Base-by-base conservation (phyloP, 352 stramenopile genomes). In the Aphanomyces cochlioides region DNA sequence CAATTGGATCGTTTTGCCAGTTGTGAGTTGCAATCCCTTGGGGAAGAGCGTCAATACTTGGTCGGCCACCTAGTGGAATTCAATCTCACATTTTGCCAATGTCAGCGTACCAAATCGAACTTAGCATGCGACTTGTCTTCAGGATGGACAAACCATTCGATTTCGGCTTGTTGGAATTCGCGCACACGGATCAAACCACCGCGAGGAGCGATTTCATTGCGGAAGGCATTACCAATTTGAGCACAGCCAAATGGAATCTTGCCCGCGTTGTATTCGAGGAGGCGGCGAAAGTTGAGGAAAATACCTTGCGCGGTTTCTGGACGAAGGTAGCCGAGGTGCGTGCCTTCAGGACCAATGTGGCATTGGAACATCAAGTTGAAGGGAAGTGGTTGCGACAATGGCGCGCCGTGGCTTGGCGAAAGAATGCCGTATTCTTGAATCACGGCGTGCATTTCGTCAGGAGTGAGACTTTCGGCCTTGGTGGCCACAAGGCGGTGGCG, bases 281-380 rank as follows among this genome's bases (percentile, higher is more conserved):
- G 82, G 19, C 97, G 92, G 57, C 90, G 88, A 77, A 99, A 99
- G 85, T 99, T 99, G 7, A 99, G 91, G 83, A 99, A 99, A 34
- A 99, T 96, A 57, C 95, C 93, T 77, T 99, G 98, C 5, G 98
- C 98, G 15, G 98, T 99, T 82, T 99, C 98, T 0, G 98, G 98
- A 34, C 98, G 90, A 75, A 99, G 83, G 85, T 98, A 99, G 57
- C 97, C 97, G 13, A 98, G 85, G 61, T 93, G 73, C 41, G 93
- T 98, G 56, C 97, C 98, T 79, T 99, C 96, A 2, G 98, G 97
- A 45, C 98, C 98, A 77, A 99, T 99, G 56, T 93, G 96, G 71
- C 96, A 99, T 83, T 98, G 90, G 80, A 99, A 99, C 96, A 99
- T 99, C 64, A 99, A 82, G 87, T 99, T 99, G 84, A 99, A 99